A percentile compares a stretch with the other conserved stretches of the same genome.
Conservation (phyloP, 2,329 filamentous ascomycete genomes). For the Stenocarpella maydis region DNA sequence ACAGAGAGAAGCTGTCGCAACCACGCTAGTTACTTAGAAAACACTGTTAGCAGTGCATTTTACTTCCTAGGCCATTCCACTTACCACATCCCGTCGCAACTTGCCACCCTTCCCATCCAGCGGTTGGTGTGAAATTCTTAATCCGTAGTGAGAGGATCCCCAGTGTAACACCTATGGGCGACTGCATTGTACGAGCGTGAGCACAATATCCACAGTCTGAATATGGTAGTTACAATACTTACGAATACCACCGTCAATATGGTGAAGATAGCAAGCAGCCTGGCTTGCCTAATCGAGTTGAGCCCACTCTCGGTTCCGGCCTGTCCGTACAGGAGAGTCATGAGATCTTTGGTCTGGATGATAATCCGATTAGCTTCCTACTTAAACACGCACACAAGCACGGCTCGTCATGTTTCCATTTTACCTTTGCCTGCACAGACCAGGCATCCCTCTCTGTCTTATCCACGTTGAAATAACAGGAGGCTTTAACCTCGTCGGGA, state of each 20-base stretch:
- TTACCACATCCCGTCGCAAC: not conserved
- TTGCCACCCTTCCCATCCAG: constrained; percentile 35
- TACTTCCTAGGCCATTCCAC: not conserved
- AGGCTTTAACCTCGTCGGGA: not conserved
- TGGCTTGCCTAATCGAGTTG: constrained; percentile 15
- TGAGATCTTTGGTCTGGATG: not conserved
- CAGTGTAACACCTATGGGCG: constrained; percentile 4
- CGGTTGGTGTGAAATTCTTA: constrained; percentile 15
- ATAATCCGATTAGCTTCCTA: not conserved
- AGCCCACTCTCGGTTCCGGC: constrained; percentile 7
- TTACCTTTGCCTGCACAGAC: constrained; percentile 1
- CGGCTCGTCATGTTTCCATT: not conserved
- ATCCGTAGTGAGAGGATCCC: not conserved
- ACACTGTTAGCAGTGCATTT: not conserved
- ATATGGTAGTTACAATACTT: not conserved
- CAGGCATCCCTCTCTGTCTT: not conserved
- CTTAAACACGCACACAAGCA: not conserved
- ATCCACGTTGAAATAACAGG: not conserved
- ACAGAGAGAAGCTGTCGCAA: not conserved
- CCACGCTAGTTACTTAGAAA: not conserved
- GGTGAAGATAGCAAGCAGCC: constrained; percentile 1
- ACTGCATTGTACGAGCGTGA: not conserved
- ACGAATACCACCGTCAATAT: constrained; percentile 5
- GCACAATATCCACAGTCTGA: not conserved
- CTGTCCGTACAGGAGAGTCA: constrained; percentile 13